A percentile compares a stretch with the other conserved stretches of the same genome.
Evolutionary conservation across 371 early-diverging fungal species (phyloP).

Genomic region (Choanephora cucurbitarum): DNA sequence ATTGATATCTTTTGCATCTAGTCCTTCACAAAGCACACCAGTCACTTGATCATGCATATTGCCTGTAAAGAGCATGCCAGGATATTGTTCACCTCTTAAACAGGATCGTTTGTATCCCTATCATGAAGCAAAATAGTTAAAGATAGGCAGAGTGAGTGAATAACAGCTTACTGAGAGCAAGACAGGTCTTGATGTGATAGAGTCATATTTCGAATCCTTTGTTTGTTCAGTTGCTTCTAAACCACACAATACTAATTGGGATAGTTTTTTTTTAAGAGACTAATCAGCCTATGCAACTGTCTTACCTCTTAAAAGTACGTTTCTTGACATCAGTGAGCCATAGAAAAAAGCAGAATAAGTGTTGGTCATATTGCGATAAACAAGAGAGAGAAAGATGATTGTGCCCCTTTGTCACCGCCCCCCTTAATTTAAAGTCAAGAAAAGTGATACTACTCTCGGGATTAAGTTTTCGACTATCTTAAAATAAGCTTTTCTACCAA

Average conservation of each 20-base stretch:
- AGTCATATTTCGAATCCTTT: constrained; percentile 17
- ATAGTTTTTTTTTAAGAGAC: no score
- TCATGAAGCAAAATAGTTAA: no score
- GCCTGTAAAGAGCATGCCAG: constrained; percentile 35
- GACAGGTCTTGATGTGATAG: constrained; percentile 28
- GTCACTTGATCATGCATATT: constrained; percentile 22
- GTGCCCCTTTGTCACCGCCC: not conserved
- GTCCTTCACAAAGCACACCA: constrained; percentile 36
- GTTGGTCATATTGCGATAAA: constrained; percentile 3
- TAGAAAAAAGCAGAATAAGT: constrained; percentile 38
- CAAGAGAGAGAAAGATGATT: not conserved
- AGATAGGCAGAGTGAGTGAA: not conserved
- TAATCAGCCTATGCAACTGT: no score
- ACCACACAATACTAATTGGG: constrained; percentile 38
- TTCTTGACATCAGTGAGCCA: constrained; percentile 40
- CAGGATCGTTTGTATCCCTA: constrained; percentile 40
- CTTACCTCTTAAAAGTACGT: constrained; percentile 37
- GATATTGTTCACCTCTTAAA: constrained; percentile 38
- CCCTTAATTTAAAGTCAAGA: not conserved
- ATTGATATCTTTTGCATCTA: constrained; percentile 26
- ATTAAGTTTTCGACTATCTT: constrained; percentile 13
- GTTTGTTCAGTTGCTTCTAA: constrained; percentile 14
- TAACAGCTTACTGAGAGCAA: constrained; percentile 28
- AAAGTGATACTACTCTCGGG: constrained; percentile 6
- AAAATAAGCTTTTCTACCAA: constrained; percentile 8